Evolutionary conservation across 2,329 filamentous ascomycete genomes (phyloP).

Genomic region (Fusarium subtropicale): DNA sequence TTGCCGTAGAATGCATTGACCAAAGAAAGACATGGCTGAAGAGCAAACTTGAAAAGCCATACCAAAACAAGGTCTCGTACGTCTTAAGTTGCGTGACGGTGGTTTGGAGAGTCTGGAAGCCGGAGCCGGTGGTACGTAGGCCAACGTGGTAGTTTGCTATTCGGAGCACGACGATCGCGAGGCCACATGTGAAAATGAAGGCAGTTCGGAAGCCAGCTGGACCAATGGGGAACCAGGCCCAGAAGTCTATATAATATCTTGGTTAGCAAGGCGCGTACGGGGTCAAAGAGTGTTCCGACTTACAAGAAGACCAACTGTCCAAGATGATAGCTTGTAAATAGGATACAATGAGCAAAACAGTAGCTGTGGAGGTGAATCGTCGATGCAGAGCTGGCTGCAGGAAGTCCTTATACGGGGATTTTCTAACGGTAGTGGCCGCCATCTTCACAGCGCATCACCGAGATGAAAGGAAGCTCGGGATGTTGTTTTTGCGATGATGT

Average conservation of each 20-base stretch:
- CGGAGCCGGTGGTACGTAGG: conserved; percentile 75
- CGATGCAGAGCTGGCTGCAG: conserved; percentile 88
- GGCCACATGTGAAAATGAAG: conserved; percentile 79
- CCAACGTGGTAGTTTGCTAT: conserved; percentile 86
- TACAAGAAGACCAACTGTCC: conserved; percentile 76
- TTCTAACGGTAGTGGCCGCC: conserved; percentile 66
- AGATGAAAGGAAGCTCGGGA: conserved; percentile 37
- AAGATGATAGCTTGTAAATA: conserved; percentile 79
- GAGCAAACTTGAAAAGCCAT: conserved; percentile 79
- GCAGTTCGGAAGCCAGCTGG: conserved; percentile 78
- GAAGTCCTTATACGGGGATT: conserved; percentile 83
- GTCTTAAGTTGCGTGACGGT: conserved; percentile 70
- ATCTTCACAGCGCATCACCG: conserved; percentile 62
- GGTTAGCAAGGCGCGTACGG: conserved; percentile 8
- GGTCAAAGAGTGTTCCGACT: conserved; percentile 50
- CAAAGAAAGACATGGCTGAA: conserved; percentile 87
- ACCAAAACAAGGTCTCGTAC: conserved; percentile 78
- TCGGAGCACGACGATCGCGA: conserved; percentile 85
- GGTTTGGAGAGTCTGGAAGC: conserved; percentile 71
- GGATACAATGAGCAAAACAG: conserved; percentile 75
- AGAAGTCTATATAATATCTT: conserved; percentile 68
- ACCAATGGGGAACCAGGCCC: conserved; percentile 88
- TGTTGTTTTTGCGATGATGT: conserved; percentile 36
- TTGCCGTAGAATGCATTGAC: conserved; percentile 69
- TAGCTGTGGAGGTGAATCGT: conserved; percentile 83